Conservation (phyloP, 2,329 filamentous ascomycete species). For the Xylariaceae sp. region DNA sequence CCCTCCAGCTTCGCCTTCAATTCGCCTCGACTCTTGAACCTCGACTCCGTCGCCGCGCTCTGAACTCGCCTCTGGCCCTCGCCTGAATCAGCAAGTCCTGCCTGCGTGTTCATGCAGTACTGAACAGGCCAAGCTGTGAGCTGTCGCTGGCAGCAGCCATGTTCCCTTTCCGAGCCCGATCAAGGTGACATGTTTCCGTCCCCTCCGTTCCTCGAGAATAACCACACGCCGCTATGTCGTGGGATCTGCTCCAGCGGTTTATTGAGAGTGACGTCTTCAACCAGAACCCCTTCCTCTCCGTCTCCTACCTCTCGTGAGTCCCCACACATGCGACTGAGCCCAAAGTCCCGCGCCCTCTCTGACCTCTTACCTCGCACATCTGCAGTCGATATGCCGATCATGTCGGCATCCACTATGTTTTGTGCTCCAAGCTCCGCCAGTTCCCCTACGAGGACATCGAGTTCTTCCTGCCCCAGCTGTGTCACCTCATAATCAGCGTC, state of each 20-base stretch:
- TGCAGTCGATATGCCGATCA: constrained; percentile 80
- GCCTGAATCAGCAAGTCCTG: constrained; percentile 11
- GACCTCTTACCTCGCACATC: constrained; percentile 8
- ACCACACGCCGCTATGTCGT: constrained; percentile 57
- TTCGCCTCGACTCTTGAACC: too few relatives aligned
- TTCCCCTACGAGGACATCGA: constrained; percentile 90
- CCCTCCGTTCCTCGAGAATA: constrained; percentile 22
- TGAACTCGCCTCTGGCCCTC: constrained; percentile 1
- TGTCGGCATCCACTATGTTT: constrained; percentile 84
- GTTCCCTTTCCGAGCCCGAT: constrained; percentile 26
- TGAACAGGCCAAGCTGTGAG: background rate
- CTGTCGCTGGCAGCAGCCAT: constrained; percentile 27
- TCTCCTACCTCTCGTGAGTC: constrained; percentile 81
- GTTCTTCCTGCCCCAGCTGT: constrained; percentile 86
- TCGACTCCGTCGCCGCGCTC: constrained; percentile 3
- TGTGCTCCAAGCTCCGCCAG: constrained; percentile 83
- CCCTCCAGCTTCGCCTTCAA: too few relatives aligned
- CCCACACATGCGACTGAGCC: background rate
- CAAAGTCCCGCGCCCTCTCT: background rate
- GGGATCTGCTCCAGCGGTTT: constrained; percentile 86
- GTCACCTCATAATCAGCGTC: constrained; percentile 81
- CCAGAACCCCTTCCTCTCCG: constrained; percentile 81
- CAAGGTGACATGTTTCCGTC: constrained; percentile 31
- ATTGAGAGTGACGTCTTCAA: constrained; percentile 94
- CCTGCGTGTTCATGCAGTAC: constrained; percentile 9